These are phyloP conservation scores for Sporothrix protearum DNA, from an alignment of 2,329 filamentous ascomycete species.

Conservation along the genomic window DNA sequence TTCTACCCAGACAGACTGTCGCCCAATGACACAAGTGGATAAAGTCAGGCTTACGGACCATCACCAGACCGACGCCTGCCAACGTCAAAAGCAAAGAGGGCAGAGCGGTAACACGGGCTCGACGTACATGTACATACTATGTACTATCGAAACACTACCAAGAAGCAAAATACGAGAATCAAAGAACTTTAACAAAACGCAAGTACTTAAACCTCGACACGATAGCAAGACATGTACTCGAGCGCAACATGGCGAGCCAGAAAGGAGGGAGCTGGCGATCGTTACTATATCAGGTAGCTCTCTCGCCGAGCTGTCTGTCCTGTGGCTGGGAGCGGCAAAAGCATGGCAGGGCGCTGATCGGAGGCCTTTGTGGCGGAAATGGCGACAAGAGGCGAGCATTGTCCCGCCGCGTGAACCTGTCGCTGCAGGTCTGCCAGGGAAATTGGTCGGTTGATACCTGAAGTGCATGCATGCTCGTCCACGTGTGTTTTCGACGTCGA, in stretches of 20 bases:
- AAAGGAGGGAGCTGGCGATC: background rate
- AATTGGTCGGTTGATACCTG: background rate
- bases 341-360: background rate
- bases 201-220: background rate
- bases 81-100: background rate
- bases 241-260: background rate
- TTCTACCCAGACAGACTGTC: background rate
- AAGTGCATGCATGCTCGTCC: background rate
- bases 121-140: no score
- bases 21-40: background rate
- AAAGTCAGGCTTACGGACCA: background rate
- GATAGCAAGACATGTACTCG: background rate
- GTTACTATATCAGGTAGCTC: conserved; percentile 5
- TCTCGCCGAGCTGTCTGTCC: background rate
- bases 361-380: background rate
- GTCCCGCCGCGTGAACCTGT: background rate
- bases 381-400: background rate
- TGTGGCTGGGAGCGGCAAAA: background rate
- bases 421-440: background rate
- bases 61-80: background rate
- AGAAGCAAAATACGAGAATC: background rate
- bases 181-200: background rate
- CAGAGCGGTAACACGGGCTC: background rate
- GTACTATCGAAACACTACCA: background rate
- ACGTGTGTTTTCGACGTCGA: background rate